These are phyloP conservation scores for Cicer yamashitae DNA, from an alignment of 306 rosid species.

Conservation along the genomic window DNA sequence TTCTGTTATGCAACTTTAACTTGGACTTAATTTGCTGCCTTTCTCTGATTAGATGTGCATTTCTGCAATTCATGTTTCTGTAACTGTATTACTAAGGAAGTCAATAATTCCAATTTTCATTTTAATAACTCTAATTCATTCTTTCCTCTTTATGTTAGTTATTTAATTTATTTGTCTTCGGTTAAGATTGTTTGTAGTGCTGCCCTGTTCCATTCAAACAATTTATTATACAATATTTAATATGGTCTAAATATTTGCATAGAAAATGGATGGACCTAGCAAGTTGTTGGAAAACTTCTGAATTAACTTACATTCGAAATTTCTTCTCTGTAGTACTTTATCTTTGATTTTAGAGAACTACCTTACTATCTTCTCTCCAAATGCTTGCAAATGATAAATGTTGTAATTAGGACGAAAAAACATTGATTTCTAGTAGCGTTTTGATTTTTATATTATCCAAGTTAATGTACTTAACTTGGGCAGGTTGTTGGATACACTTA, in stretches of 20 bases:
- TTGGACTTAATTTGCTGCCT: conserved; percentile 24
- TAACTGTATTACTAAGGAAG: conserved; percentile 6
- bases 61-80: conserved; percentile 6
- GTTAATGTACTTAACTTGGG: conserved; percentile 35
- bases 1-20: conserved; percentile 24
- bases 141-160: neutral
- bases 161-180: neutral
- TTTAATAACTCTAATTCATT: neutral
- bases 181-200: conserved; percentile 4
- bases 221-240: neutral
- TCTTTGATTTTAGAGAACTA: neutral
- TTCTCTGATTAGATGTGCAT: conserved; percentile 28
- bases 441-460: conserved; percentile 35
- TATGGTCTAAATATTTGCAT: neutral
- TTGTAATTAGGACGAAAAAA: conserved; percentile 1
- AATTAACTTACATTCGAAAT: neutral
- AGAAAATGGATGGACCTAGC: conserved; percentile 10
- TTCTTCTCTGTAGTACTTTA: neutral
- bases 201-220: conserved; percentile 32
- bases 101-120: conserved; percentile 18
- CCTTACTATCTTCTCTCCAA: neutral
- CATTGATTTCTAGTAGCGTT: conserved; percentile 13
- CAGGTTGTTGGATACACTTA: conserved; percentile 88
- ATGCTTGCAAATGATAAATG: conserved; percentile 22
- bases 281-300: neutral